Conservation (phyloP, 768 basidiomycete species). For the Kwoniella bestiolae region DNA sequence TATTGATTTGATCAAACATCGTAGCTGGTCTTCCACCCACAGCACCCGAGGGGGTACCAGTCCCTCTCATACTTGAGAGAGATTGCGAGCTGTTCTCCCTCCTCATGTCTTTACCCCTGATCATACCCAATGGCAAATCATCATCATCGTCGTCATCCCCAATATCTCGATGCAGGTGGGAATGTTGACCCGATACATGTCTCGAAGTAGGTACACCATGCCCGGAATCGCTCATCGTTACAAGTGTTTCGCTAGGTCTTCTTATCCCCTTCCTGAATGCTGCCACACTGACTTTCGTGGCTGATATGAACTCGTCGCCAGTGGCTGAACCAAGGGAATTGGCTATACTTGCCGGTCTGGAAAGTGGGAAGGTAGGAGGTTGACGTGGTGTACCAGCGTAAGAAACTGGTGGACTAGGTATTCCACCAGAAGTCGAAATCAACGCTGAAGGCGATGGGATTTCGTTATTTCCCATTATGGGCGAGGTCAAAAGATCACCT, state of each 20-base stretch:
- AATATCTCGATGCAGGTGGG: not conserved
- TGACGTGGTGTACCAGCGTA: constrained; percentile 1
- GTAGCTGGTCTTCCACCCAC: not conserved
- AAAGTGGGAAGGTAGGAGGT: constrained; percentile 9
- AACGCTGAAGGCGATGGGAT: not conserved
- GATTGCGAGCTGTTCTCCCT: constrained; percentile 24
- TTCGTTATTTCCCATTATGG: not conserved
- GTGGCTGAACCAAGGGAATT: constrained; percentile 26
- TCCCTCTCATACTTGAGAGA: constrained; percentile 14
- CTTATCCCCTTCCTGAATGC: constrained; percentile 48
- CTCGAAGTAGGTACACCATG: constrained; percentile 9
- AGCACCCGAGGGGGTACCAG: not conserved
- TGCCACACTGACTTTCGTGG: constrained; percentile 36
- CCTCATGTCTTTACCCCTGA: constrained; percentile 21
- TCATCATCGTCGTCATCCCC: constrained; percentile 33
- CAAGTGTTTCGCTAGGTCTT: constrained; percentile 36
- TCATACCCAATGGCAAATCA: constrained; percentile 43
- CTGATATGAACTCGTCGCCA: constrained; percentile 30
- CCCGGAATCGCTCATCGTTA: constrained; percentile 29
- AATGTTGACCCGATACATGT: not conserved
- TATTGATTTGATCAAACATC: constrained; percentile 1
- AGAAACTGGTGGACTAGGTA: constrained; percentile 13
- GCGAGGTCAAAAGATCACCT: not conserved
- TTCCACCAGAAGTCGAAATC: not conserved
- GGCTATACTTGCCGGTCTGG: constrained; percentile 44